Evolutionary conservation across 306 rosid genomes (phyloP), one percentile per base, ranked within the genome.

Genomic region (Begonia masoniana): DNA sequence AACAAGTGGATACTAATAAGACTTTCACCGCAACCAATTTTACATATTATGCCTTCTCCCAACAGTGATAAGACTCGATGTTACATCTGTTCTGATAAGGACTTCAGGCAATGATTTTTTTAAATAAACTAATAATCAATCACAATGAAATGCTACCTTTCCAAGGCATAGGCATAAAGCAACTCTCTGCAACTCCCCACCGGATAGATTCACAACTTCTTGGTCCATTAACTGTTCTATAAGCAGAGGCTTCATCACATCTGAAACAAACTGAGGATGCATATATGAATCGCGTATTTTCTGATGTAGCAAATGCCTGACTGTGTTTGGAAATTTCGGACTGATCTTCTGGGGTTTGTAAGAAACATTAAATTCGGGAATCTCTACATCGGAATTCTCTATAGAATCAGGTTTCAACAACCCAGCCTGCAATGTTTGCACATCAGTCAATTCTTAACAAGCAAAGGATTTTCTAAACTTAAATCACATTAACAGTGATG

Each of bases 141-240:
- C 39, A 7, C 39, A 31, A 31, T 31, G 39, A 31, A 31, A 52
- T 48, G 56, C 52, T 78, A 96, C 99, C 39, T 86, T 92, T 58
- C 99, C 99, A 13, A 92, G 99, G 71, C 99, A 92, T 9, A 86
- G 77, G 68, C 95, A 83, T 51, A 92, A 70, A 17, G 99, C 96
- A 66, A 92, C 96, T 81, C 99, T 79, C 69, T 92, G 99, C 77
- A 92, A 67, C 84, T 92, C 99, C 75, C 99, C 99, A 63, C 99
- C 96, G 56, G 99, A 86, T 62, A 92, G 99, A 83, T 86, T 92
- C 62, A 77, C 75, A 56, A 92, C 96, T 74, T 92, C 96, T 71
- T 83, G 95, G 63, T 92, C 99, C 99, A 92, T 92, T 52, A 92
- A 69, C 55, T 92, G 96, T 64, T 92, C 99, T 6, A 92, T 92